phyloP scores from a whole-genome alignment of 192 early-diverging fungal species.

The Physocladia obscura region DNA sequence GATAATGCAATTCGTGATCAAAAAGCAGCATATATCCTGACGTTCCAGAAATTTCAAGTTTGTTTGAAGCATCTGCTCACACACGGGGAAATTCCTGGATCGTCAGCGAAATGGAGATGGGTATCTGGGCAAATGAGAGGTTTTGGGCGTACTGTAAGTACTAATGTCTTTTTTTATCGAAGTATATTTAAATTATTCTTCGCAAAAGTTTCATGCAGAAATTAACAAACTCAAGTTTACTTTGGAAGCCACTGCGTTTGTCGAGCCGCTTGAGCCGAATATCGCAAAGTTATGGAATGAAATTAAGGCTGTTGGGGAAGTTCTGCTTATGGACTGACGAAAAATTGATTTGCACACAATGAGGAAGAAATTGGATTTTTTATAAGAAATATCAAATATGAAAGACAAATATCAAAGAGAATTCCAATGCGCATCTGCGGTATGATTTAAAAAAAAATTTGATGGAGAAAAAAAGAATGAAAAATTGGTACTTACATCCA shows the following conservation, averaged over 20 bases:
- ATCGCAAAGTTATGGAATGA: slow-evolving; percentile 52
- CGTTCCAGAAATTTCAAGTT: slow-evolving; percentile 62
- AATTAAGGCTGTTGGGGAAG: slow-evolving; percentile 33
- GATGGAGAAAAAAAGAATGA: too few relatives aligned
- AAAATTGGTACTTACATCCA: slow-evolving; percentile 37
- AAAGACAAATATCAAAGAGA: not conserved
- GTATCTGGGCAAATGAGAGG: slow-evolving; percentile 61
- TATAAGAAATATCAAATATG: not conserved
- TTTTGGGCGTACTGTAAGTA: slow-evolving; percentile 66
- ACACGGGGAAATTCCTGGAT: slow-evolving; percentile 20
- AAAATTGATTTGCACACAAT: too few relatives aligned
- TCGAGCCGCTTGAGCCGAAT: slow-evolving; percentile 43
- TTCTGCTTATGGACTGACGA: slow-evolving; percentile 12
- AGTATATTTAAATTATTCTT: not conserved
- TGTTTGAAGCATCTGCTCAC: slow-evolving; percentile 1
- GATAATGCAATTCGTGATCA: slow-evolving; percentile 73
- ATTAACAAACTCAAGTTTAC: slow-evolving; percentile 55
- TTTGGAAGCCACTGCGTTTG: slow-evolving; percentile 59
- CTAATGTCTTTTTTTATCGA: not conserved
- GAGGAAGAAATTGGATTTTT: not conserved
- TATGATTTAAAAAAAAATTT: too few relatives aligned
- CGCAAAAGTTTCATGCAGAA: slow-evolving; percentile 57
- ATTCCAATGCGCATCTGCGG: not conserved
- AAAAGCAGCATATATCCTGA: slow-evolving; percentile 74
- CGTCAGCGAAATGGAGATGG: slow-evolving; percentile 57